Base-by-base conservation (phyloP, 2,329 filamentous ascomycete species). In the Myriosclerotinia curreyana region DNA sequence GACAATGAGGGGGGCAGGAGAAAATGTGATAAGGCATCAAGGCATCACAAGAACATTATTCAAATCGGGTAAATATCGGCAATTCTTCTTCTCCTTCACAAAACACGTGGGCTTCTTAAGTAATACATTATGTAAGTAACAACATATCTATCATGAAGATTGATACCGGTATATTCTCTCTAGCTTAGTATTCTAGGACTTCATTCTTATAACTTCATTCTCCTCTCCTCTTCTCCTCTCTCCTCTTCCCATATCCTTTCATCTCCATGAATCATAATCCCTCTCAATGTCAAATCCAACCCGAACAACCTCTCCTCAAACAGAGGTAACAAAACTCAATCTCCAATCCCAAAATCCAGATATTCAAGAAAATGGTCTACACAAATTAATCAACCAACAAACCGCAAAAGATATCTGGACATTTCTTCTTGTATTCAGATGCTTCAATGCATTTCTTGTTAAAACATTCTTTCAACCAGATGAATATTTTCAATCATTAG, bases 381-480 rank as follows among this genome's bases (percentile, higher is more conserved):
- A 72, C 44, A 66, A 62, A n/a, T 65, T 73, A 1, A 69, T 74
- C 50, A 71, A 71, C n/a, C 64, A 69, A 44, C 69, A 71, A 65
- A 66, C 65, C n/a, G 67, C 71, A 48, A 70, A 67, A 8, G 73
- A 75, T 62, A 66, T 72, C 4, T 72, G 69, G 68, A 60, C 60
- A 5, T 20, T 72, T 4, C 67, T 86, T 58, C 70, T 97, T 69
- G 80, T 85, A 49, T 83, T 96, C 68, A 91, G 95, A 62, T 82
- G 94, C 68, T 76, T 90, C 75, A 96, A 96, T 78, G 87, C 92
- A 40, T 81, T 95, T 71, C 86, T 82, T 67, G 81, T 96, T 64
- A 81, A 85, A 69, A 98, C 95, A 25, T 99, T 97, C 76, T 99
- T 99, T 79, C 95, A 99, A 77, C 95, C 95, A 36, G 95, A 99